Evolutionary conservation across 2,329 filamentous ascomycete species (phyloP).

Genomic region (Arthroderma uncinatum): DNA sequence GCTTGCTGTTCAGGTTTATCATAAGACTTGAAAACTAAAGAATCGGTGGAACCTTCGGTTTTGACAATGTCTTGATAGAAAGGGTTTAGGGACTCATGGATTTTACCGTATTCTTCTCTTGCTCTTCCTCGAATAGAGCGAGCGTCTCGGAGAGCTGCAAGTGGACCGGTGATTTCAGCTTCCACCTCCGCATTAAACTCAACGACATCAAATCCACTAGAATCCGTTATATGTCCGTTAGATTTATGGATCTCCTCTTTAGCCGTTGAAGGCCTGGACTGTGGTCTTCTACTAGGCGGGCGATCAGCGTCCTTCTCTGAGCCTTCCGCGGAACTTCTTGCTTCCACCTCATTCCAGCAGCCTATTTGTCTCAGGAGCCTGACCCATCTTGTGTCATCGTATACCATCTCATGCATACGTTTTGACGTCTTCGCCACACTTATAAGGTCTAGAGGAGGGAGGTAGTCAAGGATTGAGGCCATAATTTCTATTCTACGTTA

Average conservation of each 20-base stretch:
- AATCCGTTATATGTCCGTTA: slow-evolving; percentile 20
- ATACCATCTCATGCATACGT: slow-evolving; percentile 93
- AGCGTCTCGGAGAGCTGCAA: slow-evolving; percentile 58
- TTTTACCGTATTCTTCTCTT: slow-evolving; percentile 77
- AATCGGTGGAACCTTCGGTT: slow-evolving; percentile 61
- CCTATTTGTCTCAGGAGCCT: slow-evolving; percentile 74
- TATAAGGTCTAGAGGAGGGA: slow-evolving; percentile 74
- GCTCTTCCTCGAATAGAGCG: slow-evolving; percentile 75
- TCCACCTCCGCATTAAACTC: slow-evolving; percentile 40
- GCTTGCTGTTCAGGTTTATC: slow-evolving; percentile 83
- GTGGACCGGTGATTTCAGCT: slow-evolving; percentile 37
- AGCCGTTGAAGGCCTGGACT: background rate
- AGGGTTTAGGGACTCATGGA: slow-evolving; percentile 78
- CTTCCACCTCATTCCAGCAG: slow-evolving; percentile 83
- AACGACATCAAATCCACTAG: slow-evolving; percentile 73
- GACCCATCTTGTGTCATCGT: slow-evolving; percentile 94
- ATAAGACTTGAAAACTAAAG: slow-evolving; percentile 75
- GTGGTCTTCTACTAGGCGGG: slow-evolving; percentile 2
- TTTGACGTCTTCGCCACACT: slow-evolving; percentile 73
- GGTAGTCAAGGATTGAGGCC: slow-evolving; percentile 75
- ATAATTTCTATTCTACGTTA: slow-evolving; percentile 58
- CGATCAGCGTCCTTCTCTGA: slow-evolving; percentile 40
- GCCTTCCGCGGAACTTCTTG: slow-evolving; percentile 63
- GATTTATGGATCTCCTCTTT: background rate
- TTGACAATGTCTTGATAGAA: slow-evolving; percentile 75